Evolutionary conservation across 2,329 filamentous ascomycete genomes (phyloP), one percentile per base, ranked within the genome.

Genomic region (Phialophora tarda): DNA sequence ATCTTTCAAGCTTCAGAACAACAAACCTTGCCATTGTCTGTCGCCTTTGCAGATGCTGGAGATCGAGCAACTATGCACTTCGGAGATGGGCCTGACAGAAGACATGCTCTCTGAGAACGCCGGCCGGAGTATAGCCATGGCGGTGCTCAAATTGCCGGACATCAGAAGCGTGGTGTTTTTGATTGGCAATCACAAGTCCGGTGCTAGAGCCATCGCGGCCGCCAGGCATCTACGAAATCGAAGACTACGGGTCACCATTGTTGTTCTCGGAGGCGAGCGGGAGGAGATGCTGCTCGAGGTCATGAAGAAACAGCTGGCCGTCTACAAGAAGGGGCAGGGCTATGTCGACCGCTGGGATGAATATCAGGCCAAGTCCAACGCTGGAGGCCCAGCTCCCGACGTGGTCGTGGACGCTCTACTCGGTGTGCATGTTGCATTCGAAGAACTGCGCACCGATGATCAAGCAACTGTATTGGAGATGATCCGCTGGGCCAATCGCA

Each of bases 121-220:
- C 1, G 94, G 91, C 21, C 88, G 94, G 28, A 91, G 92, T 51
- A 91, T 98, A 68, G 93, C 93, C 4, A 90, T 97, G 78, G 90
- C 93, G 30, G 89, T 92, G 0, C 83, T 96, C 62, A 84, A 83
- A 58, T 81, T 96, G 54, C 53, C 69, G 14, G 61, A 69, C 8
- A 57, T 66, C 53, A 68, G 67, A 24, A 70, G 65, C 60, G 82
- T 89, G 58, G 88, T 96, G 24, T 87, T 98, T 6, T 83, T 98
- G n/a, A 93, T 92, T 0, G 94, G 95, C n/a, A 98, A 97, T 77
- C 94, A 97, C 78, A 92, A 92, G 71, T 93, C 90, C 0, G 93
- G 94, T 47, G 89, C 91, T 44, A 86, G 94, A 65, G 92, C 93
- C 2, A 84, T 98, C 61, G 91, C 92, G 14, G 93, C 93, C 3